These are phyloP conservation scores for Gastrolobium bilobum DNA, from an alignment of 306 rosid species.

Conservation along the genomic window DNA sequence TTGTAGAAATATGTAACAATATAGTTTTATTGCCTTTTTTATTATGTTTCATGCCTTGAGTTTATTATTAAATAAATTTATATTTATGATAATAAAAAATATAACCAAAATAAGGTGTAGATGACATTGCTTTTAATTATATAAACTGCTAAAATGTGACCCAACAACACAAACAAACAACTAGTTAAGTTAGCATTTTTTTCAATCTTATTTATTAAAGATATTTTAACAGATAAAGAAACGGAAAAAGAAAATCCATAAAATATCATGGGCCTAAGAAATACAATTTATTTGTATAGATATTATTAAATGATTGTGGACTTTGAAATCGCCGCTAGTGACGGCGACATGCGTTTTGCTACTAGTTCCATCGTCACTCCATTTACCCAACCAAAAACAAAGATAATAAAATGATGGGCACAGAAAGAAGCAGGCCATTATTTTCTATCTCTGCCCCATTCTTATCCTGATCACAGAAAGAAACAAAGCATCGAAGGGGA, in stretches of 20 bases:
- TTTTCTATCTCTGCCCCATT: conserved; percentile 10
- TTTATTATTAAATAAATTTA: no score
- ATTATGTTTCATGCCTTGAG: no score
- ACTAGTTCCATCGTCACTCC: background rate
- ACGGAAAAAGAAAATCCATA: background rate
- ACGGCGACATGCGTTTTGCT: background rate
- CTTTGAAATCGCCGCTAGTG: background rate
- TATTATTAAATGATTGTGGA: background rate
- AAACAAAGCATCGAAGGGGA: background rate
- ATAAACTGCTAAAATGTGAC: no score
- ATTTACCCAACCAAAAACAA: conserved; percentile 6
- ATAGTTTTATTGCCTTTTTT: no score
- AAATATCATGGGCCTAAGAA: background rate
- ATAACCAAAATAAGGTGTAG: no score
- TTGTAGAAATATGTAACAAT: no score
- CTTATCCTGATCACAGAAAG: background rate
- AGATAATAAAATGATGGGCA: background rate
- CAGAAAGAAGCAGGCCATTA: conserved; percentile 24
- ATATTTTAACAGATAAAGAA: background rate
- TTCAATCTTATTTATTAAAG: no score
- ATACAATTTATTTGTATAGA: background rate
- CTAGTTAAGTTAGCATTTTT: no score
- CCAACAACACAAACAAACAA: no score
- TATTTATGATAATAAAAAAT: no score
- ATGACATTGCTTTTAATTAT: no score